Base-by-base conservation (phyloP, 148 eudicot genomes). In the Selenicereus undatus region DNA sequence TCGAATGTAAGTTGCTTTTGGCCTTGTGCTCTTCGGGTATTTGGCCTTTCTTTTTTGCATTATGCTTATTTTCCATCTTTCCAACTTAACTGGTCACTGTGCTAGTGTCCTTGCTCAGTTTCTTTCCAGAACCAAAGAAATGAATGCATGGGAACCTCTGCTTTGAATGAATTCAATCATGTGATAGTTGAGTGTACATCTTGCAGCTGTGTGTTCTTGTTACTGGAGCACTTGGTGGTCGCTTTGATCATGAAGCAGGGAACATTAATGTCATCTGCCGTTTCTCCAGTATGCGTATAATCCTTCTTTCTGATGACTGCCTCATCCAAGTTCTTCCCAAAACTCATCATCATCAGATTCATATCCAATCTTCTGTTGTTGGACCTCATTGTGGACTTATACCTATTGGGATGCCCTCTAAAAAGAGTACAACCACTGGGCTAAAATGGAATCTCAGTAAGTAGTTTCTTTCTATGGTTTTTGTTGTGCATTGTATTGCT, bases 301-400 rank as follows among this genome's bases (percentile, higher is more conserved):
- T 93, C 80, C 97, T 95, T 83, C 78, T 95, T 50, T 93, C 97
- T 20, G 92, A 93, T 70, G 94, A 95, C 87, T 91, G 93, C 87
- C 88, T 93, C 70, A 93, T 95, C 78, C 97, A 89, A 84, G 88
- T 95, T 84, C 99, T 95, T 79, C 92, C 97, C 10, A 85, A 79
- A 80, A 85, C 89, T 84, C 94, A 85, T 76, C 85, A n/a, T 81
- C 99, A 95, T 76, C 84, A 93, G 87, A 92, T 95, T 74, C 89
- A 85, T 78, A 88, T 93, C 27, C 87, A 84, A 78, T 56, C 90
- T 78, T 86, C 94, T 32, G 79, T 87, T 76, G 99, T 92, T 82
- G 99, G 99, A 74, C 97, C 97, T 60, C 97, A 93, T 88, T 95
- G 99, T 87, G 99, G 99, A 73, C 93, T 95, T 24, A 71, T 93